Percentiles rank a stretch among this genome's conserved stretches.
Conservation (phyloP, 2,329 filamentous ascomycete genomes). For the Sporothrix phasma region DNA sequence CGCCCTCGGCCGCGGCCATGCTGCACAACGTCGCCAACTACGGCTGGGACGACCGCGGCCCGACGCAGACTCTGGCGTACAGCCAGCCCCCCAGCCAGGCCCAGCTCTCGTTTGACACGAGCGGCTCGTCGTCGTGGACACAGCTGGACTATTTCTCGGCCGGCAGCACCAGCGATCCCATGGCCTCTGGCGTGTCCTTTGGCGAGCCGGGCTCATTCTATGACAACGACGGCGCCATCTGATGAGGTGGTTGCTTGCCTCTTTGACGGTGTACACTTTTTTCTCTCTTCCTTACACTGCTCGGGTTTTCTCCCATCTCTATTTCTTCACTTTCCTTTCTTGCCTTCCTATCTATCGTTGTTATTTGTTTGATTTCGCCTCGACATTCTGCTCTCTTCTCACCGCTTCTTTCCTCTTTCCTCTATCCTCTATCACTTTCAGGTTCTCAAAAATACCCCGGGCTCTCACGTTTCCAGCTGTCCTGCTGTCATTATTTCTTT, state of each 20-base stretch:
- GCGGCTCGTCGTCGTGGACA: slow-evolving; percentile 12
- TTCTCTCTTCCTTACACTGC: neutral
- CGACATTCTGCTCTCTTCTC: too few relatives aligned
- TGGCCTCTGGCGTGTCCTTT: slow-evolving; percentile 11
- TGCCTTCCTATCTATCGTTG: neutral
- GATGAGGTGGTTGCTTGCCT: neutral
- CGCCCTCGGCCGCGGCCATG: neutral
- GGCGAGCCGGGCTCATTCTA: slow-evolving; percentile 8
- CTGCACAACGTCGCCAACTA: neutral
- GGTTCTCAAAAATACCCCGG: neutral
- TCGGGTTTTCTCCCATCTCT: too few relatives aligned
- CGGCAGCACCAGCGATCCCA: neutral
- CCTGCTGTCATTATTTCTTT: neutral
- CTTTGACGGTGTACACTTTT: too few relatives aligned
- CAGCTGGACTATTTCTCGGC: neutral
- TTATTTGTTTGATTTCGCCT: neutral
- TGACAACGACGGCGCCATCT: slow-evolving; percentile 15
- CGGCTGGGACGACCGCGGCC: neutral
- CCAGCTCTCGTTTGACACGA: slow-evolving; percentile 12
- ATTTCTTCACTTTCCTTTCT: neutral
- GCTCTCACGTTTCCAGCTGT: too few relatives aligned
- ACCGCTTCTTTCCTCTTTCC: neutral
- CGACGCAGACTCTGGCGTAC: neutral
- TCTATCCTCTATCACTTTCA: neutral
- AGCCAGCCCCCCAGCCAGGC: neutral